Conservation (phyloP, 352 stramenopile species). For the Phytopythium montanum region DNA sequence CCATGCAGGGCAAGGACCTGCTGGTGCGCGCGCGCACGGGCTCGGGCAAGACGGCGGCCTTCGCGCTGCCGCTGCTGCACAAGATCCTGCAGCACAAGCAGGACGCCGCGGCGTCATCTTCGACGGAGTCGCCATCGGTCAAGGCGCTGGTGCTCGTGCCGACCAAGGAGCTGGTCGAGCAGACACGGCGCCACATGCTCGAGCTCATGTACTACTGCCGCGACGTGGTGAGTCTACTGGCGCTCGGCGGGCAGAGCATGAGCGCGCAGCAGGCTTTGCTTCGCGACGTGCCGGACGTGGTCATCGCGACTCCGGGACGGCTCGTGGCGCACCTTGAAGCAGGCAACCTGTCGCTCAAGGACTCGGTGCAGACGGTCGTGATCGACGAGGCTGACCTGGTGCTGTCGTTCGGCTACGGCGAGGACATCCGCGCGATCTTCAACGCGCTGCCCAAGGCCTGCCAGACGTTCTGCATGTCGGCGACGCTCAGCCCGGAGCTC, state of each 20-base stretch:
- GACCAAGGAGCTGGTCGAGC: slow-evolving; percentile 96
- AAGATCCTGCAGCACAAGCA: slow-evolving; percentile 89
- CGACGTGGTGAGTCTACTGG: slow-evolving; percentile 91
- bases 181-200: slow-evolving; percentile 89
- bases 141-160: slow-evolving; percentile 95
- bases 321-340: slow-evolving; percentile 89
- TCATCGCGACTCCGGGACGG: slow-evolving; percentile 93
- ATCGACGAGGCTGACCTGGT: slow-evolving; percentile 99
- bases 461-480: slow-evolving; percentile 98
- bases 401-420: slow-evolving; percentile 95
- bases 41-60: slow-evolving; percentile 94
- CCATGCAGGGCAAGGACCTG: slow-evolving; percentile 92
- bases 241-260: slow-evolving; percentile 89
- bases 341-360: slow-evolving; percentile 78
- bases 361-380: slow-evolving; percentile 94
- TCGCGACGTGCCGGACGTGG: slow-evolving; percentile 88
- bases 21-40: slow-evolving; percentile 91
- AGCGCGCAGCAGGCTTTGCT: slow-evolving; percentile 85
- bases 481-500: slow-evolving; percentile 95
- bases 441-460: slow-evolving; percentile 96
- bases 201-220: slow-evolving; percentile 97
- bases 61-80: slow-evolving; percentile 89
- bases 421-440: slow-evolving; percentile 92
- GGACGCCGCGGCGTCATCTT: slow-evolving; percentile 34
- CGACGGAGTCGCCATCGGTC: slow-evolving; percentile 35